Conservation (phyloP, 345 rosid genomes). For the Eucalyptus regnans region DNA sequence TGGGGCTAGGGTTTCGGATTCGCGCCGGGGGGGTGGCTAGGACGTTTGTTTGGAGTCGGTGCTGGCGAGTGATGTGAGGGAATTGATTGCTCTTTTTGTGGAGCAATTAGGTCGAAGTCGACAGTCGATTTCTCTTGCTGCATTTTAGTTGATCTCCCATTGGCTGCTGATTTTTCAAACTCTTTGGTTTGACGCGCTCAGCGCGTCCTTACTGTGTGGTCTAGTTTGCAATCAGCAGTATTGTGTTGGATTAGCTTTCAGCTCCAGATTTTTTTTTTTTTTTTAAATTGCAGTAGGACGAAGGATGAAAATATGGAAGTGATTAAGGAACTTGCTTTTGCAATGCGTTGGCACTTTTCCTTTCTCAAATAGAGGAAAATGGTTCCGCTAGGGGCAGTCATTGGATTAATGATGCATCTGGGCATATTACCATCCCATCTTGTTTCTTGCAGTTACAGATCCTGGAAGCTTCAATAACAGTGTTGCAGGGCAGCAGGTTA, state of each 20-base stretch:
- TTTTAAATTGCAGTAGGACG: background rate
- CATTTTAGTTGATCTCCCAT: background rate
- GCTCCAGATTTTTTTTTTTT: background rate
- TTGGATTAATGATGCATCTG: background rate
- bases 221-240: background rate
- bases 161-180: background rate
- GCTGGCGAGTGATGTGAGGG: background rate
- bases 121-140: background rate
- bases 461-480: slow-evolving; percentile 84
- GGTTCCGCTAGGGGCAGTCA: background rate
- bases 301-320: background rate
- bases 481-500: slow-evolving; percentile 77
- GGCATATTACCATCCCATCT: background rate
- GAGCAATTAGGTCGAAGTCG: background rate
- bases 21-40: background rate
- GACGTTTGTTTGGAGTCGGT: background rate
- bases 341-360: background rate
- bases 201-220: background rate
- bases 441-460: slow-evolving; percentile 50
- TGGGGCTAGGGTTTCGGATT: slow-evolving; percentile 17
- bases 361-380: background rate
- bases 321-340: background rate
- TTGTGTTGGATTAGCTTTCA: background rate
- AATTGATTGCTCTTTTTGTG: background rate
- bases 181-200: background rate